A percentile compares a stretch with the other conserved stretches of the same genome.
These are phyloP conservation scores for Euphorbia schlechtendalii DNA, from an alignment of 441 rosid genomes.

Conservation along the genomic window DNA sequence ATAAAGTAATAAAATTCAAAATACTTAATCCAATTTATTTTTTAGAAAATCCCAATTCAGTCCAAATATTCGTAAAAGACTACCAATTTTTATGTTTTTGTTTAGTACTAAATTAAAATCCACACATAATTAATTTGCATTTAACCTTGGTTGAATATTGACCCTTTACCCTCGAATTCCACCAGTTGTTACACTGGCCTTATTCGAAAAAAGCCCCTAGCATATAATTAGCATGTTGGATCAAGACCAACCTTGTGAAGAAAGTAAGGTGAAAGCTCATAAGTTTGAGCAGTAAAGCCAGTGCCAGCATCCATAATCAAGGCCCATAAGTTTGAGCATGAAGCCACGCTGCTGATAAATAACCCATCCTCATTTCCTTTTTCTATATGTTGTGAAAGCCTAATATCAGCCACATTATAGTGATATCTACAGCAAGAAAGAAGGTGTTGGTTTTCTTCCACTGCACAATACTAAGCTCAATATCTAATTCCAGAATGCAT, in stretches of 20 bases:
- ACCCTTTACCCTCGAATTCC: not conserved
- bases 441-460: constrained; percentile 14
- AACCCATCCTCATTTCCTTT: constrained; percentile 89
- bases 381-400: constrained; percentile 72
- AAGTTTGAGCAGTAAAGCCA: constrained; percentile 67
- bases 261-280: constrained; percentile 66
- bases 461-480: constrained; percentile 8
- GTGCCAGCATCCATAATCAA: constrained; percentile 96
- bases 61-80: not conserved
- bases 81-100: not conserved
- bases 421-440: constrained; percentile 53
- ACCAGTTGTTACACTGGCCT: not conserved
- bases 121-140: not conserved
- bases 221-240: constrained; percentile 14
- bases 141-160: not conserved
- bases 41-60: not conserved
- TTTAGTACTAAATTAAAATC: not conserved
- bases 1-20: no score
- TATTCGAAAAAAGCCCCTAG: not conserved
- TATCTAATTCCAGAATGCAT: constrained; percentile 12
- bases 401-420: constrained; percentile 74
- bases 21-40: no score
- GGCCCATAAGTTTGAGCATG: constrained; percentile 84
- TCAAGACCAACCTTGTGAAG: constrained; percentile 66
- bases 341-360: constrained; percentile 80